Percentiles rank a stretch among this genome's conserved stretches.
phyloP scores from a whole-genome alignment of 2,329 filamentous ascomycete genomes.

The Nothophaeocryptopus gaeumannii region DNA sequence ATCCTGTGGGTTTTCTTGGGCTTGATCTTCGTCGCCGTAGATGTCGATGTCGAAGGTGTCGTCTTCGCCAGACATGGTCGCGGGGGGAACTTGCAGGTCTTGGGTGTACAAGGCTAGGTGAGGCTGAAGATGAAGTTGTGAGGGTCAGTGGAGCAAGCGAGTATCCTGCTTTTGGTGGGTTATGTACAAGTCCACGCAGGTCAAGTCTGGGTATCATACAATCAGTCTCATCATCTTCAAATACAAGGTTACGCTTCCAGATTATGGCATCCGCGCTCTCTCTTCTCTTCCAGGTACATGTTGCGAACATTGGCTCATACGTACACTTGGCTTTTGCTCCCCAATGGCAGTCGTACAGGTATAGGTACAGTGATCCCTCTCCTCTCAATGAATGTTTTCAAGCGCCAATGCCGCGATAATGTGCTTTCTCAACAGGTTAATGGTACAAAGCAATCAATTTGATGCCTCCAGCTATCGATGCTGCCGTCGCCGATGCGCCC shows the following conservation, averaged over 20 bases:
- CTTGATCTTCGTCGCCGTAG: constrained; percentile 58
- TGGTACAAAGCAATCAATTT: not conserved
- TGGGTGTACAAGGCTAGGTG: not conserved
- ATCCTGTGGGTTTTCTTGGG: constrained; percentile 24
- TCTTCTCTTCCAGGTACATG: constrained; percentile 9
- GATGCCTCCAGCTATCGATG: not conserved
- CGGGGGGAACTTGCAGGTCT: constrained; percentile 10
- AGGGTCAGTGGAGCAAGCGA: too few relatives aligned
- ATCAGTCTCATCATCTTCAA: constrained; percentile 21
- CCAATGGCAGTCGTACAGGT: not conserved
- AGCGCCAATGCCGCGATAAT: too few relatives aligned
- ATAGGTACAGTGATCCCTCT: constrained; percentile 5
- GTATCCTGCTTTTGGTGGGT: constrained; percentile 6
- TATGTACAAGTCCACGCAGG: constrained; percentile 25
- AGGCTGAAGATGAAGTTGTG: too few relatives aligned
- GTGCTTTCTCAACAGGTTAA: not conserved
- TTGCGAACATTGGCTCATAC: constrained; percentile 22
- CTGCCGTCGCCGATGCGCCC: not conserved
- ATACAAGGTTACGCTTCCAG: not conserved
- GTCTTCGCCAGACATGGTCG: constrained; percentile 53
- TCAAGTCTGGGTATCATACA: constrained; percentile 26
- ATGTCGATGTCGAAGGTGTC: constrained; percentile 71
- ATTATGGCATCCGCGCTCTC: not conserved
- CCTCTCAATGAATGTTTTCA: too few relatives aligned
- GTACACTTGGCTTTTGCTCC: constrained; percentile 18